Percentiles rank a stretch among this genome's conserved stretches.
Conservation (phyloP, 441 rosid species). For the Flueggea neowawraea region DNA sequence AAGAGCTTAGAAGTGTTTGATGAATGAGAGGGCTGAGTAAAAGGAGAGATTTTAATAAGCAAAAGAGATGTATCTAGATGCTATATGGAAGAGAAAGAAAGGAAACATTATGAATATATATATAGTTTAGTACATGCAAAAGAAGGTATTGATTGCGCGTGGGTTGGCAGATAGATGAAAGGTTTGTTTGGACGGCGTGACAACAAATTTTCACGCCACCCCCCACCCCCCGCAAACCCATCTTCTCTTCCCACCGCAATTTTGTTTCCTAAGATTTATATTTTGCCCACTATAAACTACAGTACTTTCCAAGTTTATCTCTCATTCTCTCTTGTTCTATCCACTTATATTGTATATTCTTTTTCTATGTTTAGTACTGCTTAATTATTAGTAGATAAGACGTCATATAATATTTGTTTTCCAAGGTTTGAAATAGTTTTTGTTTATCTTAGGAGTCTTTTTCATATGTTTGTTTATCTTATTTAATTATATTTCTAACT, state of each 20-base stretch:
- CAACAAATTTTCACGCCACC: slow-evolving; percentile 68
- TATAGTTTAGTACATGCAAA: slow-evolving; percentile 1
- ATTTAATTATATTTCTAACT: no score
- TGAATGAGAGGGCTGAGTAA: slow-evolving; percentile 1
- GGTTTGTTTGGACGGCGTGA: slow-evolving; percentile 96
- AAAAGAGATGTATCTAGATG: slow-evolving; percentile 22
- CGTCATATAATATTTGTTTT: neutral
- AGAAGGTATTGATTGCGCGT: slow-evolving; percentile 73
- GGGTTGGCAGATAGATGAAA: slow-evolving; percentile 64
- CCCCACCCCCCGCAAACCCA: slow-evolving; percentile 7
- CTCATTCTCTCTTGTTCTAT: neutral
- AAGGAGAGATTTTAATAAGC: slow-evolving; percentile 12
- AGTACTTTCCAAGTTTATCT: neutral
- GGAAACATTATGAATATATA: slow-evolving; percentile 5
- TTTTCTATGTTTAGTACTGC: no score
- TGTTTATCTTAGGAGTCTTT: no score
- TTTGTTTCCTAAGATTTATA: slow-evolving; percentile 49
- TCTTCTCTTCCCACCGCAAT: slow-evolving; percentile 31
- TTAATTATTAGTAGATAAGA: no score
- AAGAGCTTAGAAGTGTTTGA: neutral
- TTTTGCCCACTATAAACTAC: neutral
- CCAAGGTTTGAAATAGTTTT: no score
- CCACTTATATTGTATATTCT: no score
- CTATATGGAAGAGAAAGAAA: no score
- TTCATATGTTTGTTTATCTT: no score